A percentile compares a stretch with the other conserved stretches of the same genome.
Evolutionary conservation across 208 protist genomes (phyloP).

Genomic region (Sergeia podlipaevii): DNA sequence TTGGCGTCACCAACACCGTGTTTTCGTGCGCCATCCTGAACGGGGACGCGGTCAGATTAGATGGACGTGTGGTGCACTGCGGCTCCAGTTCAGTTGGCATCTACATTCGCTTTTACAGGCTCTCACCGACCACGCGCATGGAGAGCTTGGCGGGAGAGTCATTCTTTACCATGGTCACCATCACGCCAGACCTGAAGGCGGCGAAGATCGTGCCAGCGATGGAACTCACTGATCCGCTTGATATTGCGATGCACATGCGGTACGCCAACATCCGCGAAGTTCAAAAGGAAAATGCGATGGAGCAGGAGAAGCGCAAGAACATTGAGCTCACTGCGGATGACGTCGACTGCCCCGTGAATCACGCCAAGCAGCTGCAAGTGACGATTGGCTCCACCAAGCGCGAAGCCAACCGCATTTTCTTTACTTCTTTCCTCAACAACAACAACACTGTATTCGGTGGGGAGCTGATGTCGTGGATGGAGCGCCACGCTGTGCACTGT

Average conservation of each 20-base stretch:
- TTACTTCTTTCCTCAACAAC: slow-evolving; percentile 83
- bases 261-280: slow-evolving; percentile 52
- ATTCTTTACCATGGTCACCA: slow-evolving; percentile 89
- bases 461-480: slow-evolving; percentile 92
- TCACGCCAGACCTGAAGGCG: slow-evolving; percentile 68
- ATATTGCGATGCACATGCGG: slow-evolving; percentile 58
- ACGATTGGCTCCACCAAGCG: slow-evolving; percentile 45
- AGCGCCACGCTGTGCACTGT: slow-evolving; percentile 84
- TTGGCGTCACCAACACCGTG: slow-evolving; percentile 78
- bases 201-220: slow-evolving; percentile 81
- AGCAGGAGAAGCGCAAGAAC: slow-evolving; percentile 10
- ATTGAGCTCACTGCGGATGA: slow-evolving; percentile 43
- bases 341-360: slow-evolving; percentile 62
- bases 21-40: slow-evolving; percentile 82
- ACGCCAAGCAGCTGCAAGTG: slow-evolving; percentile 44
- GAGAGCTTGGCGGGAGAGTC: slow-evolving; percentile 69
- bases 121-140: slow-evolving; percentile 48
- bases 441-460: slow-evolving; percentile 93
- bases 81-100: slow-evolving; percentile 81
- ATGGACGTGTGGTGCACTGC: slow-evolving; percentile 71
- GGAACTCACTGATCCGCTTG: slow-evolving; percentile 56
- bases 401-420: slow-evolving; percentile 84
- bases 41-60: slow-evolving; percentile 78
- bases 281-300: slow-evolving; percentile 22
- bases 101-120: slow-evolving; percentile 75